These are phyloP conservation scores for Spathaspora girioi DNA, from an alignment of 805 yeast genomes.

Conservation along the genomic window DNA sequence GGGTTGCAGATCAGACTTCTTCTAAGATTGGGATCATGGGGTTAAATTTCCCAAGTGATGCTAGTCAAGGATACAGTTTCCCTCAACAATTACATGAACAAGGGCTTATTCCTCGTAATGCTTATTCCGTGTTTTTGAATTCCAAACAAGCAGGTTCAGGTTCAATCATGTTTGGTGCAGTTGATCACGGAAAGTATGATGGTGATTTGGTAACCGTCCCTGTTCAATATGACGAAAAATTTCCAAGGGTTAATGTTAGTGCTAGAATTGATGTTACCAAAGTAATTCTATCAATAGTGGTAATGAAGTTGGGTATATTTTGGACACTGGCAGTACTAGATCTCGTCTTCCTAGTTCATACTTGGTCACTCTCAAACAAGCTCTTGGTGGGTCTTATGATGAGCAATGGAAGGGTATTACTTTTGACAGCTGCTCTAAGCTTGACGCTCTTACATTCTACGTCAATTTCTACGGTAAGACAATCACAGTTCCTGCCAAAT, in stretches of 20 bases:
- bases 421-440: background rate
- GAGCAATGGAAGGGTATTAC: background rate
- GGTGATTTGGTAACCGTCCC: constrained; percentile 22
- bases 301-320: background rate
- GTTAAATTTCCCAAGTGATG: constrained; percentile 55
- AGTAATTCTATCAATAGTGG: background rate
- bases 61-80: constrained; percentile 39
- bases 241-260: background rate
- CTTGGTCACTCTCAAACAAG: background rate
- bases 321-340: constrained; percentile 1
- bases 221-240: constrained; percentile 3
- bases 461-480: background rate
- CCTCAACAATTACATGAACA: constrained; percentile 8
- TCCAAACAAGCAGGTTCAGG: constrained; percentile 13
- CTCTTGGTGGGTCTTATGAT: background rate
- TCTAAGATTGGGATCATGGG: constrained; percentile 71
- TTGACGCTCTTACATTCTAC: background rate
- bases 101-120: constrained; percentile 31
- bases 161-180: constrained; percentile 29
- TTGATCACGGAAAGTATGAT: constrained; percentile 24
- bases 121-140: constrained; percentile 37
- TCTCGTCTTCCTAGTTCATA: background rate
- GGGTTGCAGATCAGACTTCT: constrained; percentile 64
- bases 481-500: background rate
- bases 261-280: constrained; percentile 2